These are phyloP conservation scores for Pseudozyma tsukubaensis DNA, from an alignment of 1,284 basidiomycete genomes.

Conservation along the genomic window DNA sequence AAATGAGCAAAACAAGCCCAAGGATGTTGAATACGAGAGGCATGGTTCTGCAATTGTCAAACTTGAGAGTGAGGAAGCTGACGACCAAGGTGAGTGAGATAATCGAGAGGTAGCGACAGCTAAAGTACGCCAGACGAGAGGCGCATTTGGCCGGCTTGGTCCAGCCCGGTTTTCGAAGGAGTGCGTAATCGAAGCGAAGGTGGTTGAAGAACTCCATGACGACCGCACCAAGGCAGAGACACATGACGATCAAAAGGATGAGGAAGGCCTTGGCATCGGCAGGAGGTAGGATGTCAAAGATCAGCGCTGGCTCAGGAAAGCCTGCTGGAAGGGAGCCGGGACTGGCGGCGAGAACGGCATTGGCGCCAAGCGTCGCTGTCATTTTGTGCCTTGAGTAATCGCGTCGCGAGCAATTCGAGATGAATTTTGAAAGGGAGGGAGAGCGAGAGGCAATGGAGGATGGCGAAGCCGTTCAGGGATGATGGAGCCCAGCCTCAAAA, in stretches of 20 bases:
- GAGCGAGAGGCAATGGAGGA: no score
- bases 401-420: no score
- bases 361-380: conserved; percentile 1
- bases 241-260: conserved; percentile 34
- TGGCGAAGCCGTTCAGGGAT: no score
- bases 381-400: no score
- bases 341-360: conserved; percentile 8
- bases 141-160: conserved; percentile 29
- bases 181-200: no score
- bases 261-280: conserved; percentile 20
- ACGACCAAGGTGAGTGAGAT: conserved; percentile 20
- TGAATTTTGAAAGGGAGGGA: no score
- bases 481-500: no score
- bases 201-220: conserved; percentile 38
- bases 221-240: conserved; percentile 32
- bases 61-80: conserved; percentile 20
- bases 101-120: conserved; percentile 25
- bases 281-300: conserved; percentile 42
- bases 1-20: conserved; percentile 24
- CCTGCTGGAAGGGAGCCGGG: conserved; percentile 6
- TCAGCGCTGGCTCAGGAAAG: conserved; percentile 16
- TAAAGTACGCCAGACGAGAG: conserved; percentile 37
- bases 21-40: conserved; percentile 33
- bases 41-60: conserved; percentile 26
- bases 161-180: no score